Evolutionary conservation across 1,139 yeast genomes (phyloP).

Genomic region (Geotrichum klebahnii): DNA sequence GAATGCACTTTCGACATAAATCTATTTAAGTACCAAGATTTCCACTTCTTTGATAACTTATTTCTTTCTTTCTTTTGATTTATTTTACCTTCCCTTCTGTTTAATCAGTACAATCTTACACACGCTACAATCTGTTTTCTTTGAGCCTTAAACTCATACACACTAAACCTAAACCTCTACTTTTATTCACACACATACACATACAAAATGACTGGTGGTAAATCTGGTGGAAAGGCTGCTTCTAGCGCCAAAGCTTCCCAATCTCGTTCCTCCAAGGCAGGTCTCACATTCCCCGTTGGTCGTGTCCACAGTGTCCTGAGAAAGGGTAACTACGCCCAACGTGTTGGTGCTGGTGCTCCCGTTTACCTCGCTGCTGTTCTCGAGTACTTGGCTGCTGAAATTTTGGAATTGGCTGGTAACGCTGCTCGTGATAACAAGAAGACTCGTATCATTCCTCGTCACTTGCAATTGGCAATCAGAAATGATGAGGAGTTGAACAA

Average conservation of each 20-base stretch:
- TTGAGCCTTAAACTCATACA: conserved; percentile 6
- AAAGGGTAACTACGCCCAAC: conserved; percentile 98
- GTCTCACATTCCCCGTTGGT: conserved; percentile 98
- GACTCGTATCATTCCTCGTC: conserved; percentile 98
- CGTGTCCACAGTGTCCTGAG: conserved; percentile 96
- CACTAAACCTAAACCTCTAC: conserved; percentile 7
- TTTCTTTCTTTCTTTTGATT: conserved; percentile 8
- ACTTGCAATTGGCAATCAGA: conserved; percentile 95
- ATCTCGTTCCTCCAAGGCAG: conserved; percentile 97
- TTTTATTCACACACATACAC: conserved; percentile 12
- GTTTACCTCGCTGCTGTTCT: conserved; percentile 93
- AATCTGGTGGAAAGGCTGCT: conserved; percentile 93
- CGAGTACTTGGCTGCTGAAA: conserved; percentile 95
- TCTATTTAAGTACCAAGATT: no score
- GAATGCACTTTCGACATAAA: no score
- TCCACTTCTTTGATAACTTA: no score
- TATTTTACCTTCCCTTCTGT: conserved; percentile 11
- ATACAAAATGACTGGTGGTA: conserved; percentile 87
- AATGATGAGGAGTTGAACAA: conserved; percentile 96
- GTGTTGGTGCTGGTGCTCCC: conserved; percentile 98
- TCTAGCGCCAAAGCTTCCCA: conserved; percentile 87
- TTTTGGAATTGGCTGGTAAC: conserved; percentile 96
- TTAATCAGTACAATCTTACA: no score
- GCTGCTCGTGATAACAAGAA: conserved; percentile 98
- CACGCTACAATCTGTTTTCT: conserved; percentile 11